Conservation (phyloP, 495 filamentous ascomycete species). For the Chaetomium cochliodes region DNA sequence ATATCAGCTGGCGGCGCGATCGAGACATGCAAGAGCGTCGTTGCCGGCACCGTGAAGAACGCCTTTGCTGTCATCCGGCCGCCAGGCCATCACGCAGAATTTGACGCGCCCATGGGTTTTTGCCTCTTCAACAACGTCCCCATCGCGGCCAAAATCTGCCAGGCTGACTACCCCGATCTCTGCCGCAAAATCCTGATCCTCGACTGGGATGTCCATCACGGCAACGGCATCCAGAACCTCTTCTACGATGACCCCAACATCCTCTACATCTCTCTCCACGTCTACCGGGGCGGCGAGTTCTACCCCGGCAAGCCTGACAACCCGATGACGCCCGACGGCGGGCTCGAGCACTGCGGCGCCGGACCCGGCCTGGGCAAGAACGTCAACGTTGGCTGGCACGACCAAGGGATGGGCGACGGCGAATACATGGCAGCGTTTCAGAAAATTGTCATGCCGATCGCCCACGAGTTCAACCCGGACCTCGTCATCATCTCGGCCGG, state of each 20-base stretch:
- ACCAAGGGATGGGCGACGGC: constrained; percentile 91
- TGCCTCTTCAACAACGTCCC: constrained; percentile 97
- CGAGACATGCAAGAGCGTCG: constrained; percentile 85
- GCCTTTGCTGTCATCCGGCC: constrained; percentile 92
- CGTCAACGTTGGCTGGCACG: constrained; percentile 92
- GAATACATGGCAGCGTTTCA: constrained; percentile 98
- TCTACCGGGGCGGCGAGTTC: constrained; percentile 76
- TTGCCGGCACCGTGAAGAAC: constrained; percentile 78
- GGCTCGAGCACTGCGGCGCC: constrained; percentile 71
- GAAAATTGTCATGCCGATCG: constrained; percentile 95
- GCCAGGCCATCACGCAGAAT: constrained; percentile 93
- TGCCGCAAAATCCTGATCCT: constrained; percentile 90
- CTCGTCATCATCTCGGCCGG: constrained; percentile 94
- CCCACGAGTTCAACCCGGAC: constrained; percentile 87
- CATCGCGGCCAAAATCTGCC: constrained; percentile 81
- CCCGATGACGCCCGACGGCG: constrained; percentile 58
- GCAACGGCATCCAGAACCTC: constrained; percentile 95
- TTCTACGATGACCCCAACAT: constrained; percentile 95
- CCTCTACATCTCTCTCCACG: constrained; percentile 95
- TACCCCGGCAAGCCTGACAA: constrained; percentile 75
- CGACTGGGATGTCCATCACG: constrained; percentile 88
- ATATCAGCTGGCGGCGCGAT: constrained; percentile 93
- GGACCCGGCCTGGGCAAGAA: constrained; percentile 80
- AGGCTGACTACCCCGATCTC: constrained; percentile 66
- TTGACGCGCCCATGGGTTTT: constrained; percentile 81